Evolutionary conservation across 2,329 filamentous ascomycete species (phyloP), one percentile per base, ranked within the genome.

Genomic region (Penicillium frequentans): DNA sequence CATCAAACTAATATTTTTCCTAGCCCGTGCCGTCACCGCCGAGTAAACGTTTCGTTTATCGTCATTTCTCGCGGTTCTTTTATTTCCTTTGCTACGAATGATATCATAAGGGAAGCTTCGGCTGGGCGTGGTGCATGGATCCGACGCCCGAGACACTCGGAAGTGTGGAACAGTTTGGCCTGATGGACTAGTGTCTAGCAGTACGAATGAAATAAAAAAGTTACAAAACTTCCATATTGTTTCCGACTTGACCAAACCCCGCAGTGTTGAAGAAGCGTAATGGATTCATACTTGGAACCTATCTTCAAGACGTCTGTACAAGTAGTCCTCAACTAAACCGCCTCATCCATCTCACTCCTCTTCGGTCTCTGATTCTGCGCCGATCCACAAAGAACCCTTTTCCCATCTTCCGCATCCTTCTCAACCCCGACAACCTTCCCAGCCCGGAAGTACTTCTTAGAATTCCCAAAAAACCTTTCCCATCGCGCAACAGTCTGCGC

Each of bases 401-500:
- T 79, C 5, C 85, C 84, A 75, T 81, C 77, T 65, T 56, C 60
- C 14, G 58, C 58, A 33, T 64, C 60, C 50, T 39, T 26, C 9
- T 64, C 64, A 37, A 77, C 81, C 62, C 79, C 76, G 72, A 85
- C 82, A 14, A 98, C 84, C 71, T 82, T 84, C 3, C 95, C 95
- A 5, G 96, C 90, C 75, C 85, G 84, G 60, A 85, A 84, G 76
- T 98, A 98, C 78, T 91, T 91, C 69, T 88, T 84, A 71, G 86
- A 90, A 55, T 88, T 89, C 56, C 76, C 81, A 69, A 97, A 98
- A 77, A 98, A 91, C 51, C 84, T 81, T 58, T 89, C 86, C 95
- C 93, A 98, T 74, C 93, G 88, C 71, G 84, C 79, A 55, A 99
- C 79, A 13, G 86, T 85, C 23, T 86, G 84, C 58, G 85, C 73